Evolutionary conservation across 306 rosid genomes (phyloP), one percentile per base, ranked within the genome.

Genomic region (Cucurbita argyrosperma): DNA sequence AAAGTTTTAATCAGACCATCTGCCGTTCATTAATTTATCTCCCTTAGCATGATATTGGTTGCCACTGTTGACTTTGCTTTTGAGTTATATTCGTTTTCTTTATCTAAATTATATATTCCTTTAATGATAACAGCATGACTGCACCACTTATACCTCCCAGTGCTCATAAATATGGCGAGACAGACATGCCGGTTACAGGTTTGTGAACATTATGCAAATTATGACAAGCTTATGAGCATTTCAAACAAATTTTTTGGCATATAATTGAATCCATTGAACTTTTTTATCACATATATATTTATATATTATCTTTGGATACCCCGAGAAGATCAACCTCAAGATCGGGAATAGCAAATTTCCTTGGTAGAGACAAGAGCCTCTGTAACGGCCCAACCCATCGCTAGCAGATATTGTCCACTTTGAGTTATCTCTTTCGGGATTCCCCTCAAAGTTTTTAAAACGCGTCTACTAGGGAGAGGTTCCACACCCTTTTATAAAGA

Each of bases 131-230:
- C 90, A 93, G 98, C 76, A 93, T 86, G 92, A 90, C 98, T 7
- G 98, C 98, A 37, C 98, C 98, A 16, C 77, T 7, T 71, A 93
- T 93, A 82, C 97, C 92, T 71, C 82, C 87, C n/a, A 79, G 86
- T 83, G 92, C 98, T 74, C 86, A 85, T 74, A 50, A 77, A 86
- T 84, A 80, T 79, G 98, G 97, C 21, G 98, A 93, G 87, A 82
- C 97, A 38, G 87, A 93, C 73, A 74, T 90, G 83, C 74, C 69
- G 42, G 89, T 90, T 72, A 85, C 97, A 87, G 96, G 98, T 93
- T 30, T 83, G 81, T 47, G 61, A 37, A 7, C 70, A 61, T 49
- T 7, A n/a, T 43, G 37, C n/a, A 45, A 66, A 43, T 21, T 66
- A 10, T 66, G 19, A 64, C 38, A 19, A 5, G n/a, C 37, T 62